Conservation (phyloP, 2,329 filamentous ascomycete genomes). For the Paraphoma chrysanthemicola region DNA sequence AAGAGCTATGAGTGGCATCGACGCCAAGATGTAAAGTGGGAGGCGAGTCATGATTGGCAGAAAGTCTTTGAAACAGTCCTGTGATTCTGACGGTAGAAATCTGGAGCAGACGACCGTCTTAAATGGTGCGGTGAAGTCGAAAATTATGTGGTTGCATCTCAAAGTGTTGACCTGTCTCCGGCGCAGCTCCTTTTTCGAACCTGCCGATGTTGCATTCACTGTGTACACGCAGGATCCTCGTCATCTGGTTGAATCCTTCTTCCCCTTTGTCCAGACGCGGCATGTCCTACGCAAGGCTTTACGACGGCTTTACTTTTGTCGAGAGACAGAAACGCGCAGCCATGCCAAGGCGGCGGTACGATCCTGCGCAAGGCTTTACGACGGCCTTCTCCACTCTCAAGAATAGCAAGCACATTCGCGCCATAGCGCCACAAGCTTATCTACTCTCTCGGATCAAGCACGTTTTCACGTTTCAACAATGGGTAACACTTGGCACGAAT, state of each 20-base stretch:
- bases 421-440: neutral
- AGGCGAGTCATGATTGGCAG: conserved; percentile 1
- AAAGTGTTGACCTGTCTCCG: neutral
- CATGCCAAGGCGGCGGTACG: neutral
- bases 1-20: conserved; percentile 20
- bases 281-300: no score
- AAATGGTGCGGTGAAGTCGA: no score
- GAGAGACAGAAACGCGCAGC: no score
- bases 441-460: neutral
- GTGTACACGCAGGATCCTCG: neutral
- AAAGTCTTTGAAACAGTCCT: neutral
- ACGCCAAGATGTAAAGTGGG: conserved; percentile 12
- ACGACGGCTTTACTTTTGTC: no score
- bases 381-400: neutral
- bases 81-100: no score
- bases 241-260: neutral
- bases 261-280: neutral
- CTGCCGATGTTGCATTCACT: neutral
- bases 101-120: no score
- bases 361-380: neutral
- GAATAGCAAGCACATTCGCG: neutral
- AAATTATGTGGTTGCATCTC: no score
- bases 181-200: neutral
- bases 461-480: neutral
- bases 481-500: neutral